A percentile compares a stretch with the other conserved stretches of the same genome.
These are phyloP conservation scores for Pyracantha coccinea DNA, from an alignment of 331 rosid genomes.

Conservation along the genomic window DNA sequence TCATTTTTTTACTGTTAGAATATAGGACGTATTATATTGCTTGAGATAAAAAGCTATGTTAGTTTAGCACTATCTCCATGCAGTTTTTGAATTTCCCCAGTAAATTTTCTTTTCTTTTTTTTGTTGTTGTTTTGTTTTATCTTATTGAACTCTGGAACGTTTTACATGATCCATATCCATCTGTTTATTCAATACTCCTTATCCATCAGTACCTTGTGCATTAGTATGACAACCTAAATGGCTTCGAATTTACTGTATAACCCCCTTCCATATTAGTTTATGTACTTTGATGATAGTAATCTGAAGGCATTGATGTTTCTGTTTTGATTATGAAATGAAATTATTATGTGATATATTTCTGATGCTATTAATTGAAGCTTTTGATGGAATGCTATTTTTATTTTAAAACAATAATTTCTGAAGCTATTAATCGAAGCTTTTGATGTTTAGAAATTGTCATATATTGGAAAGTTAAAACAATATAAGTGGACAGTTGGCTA, in stretches of 20 bases:
- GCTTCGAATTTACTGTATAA: no score
- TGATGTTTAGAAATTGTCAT: not conserved
- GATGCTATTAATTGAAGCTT: not conserved
- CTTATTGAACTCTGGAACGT: not conserved
- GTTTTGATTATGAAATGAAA: no score
- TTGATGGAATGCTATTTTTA: no score
- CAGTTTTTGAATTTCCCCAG: not conserved
- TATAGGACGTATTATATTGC: not conserved
- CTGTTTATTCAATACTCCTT: not conserved
- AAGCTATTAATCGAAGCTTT: not conserved
- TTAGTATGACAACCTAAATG: not conserved
- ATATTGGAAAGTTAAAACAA: not conserved
- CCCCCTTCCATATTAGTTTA: no score
- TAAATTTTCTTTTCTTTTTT: not conserved
- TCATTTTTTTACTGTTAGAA: not conserved
- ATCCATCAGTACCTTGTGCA: not conserved
- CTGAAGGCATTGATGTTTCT: no score
- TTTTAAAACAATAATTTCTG: not conserved
- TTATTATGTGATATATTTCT: not conserved
- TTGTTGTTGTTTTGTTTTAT: not conserved
- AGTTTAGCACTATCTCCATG: not conserved
- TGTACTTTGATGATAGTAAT: no score
- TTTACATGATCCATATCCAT: not conserved
- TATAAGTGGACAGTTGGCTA: not conserved
- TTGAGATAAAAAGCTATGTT: not conserved